A percentile compares a stretch with the other conserved stretches of the same genome.
phyloP scores from a whole-genome alignment of 2,329 filamentous ascomycete genomes.

The Exserohilum rostratum region DNA sequence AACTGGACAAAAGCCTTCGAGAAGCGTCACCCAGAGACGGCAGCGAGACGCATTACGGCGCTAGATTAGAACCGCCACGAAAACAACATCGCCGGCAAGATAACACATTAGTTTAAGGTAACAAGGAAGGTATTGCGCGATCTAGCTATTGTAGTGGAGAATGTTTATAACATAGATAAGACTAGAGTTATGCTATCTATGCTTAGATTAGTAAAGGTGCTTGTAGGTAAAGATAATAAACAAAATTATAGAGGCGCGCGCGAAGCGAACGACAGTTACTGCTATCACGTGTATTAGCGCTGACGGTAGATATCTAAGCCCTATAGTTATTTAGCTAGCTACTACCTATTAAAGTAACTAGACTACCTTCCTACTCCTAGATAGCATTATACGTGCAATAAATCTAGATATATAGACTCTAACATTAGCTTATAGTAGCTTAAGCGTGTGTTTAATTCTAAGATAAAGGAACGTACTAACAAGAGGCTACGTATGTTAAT shows the following conservation, averaged over 20 bases:
- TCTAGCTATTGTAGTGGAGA: slow-evolving; percentile 19
- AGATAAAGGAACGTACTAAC: no score
- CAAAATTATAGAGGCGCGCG: slow-evolving; percentile 24
- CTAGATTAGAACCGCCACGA: slow-evolving; percentile 29
- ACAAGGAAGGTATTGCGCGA: slow-evolving; percentile 10
- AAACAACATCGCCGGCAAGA: slow-evolving; percentile 25
- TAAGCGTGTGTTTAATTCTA: background rate
- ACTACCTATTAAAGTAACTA: slow-evolving; percentile 16
- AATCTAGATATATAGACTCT: background rate
- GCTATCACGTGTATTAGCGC: slow-evolving; percentile 25
- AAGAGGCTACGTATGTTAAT: no score
- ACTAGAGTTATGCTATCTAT: slow-evolving; percentile 1
- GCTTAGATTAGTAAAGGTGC: slow-evolving; percentile 21
- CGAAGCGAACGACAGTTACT: slow-evolving; percentile 26
- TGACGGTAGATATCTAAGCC: slow-evolving; percentile 26
- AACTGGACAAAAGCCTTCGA: slow-evolving; percentile 24
- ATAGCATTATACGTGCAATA: background rate
- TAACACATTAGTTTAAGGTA: slow-evolving; percentile 30
- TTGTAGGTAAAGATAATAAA: slow-evolving; percentile 27
- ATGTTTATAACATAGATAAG: slow-evolving; percentile 27
- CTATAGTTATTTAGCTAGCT: slow-evolving; percentile 29
- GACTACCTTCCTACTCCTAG: background rate
- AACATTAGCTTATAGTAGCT: no score
- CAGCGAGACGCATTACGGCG: slow-evolving; percentile 19
- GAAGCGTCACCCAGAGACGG: slow-evolving; percentile 20